Evolutionary conservation across 1,284 basidiomycete species (phyloP).

Genomic region (Amylostereum chailletii): DNA sequence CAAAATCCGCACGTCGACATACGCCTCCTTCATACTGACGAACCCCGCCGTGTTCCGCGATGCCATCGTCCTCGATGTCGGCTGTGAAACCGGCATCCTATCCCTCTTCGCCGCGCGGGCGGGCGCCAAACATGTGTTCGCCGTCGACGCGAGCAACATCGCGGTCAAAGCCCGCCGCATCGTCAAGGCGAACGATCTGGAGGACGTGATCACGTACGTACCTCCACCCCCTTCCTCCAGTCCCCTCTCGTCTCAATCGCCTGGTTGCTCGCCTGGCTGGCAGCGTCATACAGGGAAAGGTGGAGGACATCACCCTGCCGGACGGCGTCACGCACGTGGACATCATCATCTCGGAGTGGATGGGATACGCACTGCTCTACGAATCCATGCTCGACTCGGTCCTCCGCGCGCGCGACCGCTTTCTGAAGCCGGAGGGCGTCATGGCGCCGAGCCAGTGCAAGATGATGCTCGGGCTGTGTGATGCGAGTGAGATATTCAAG

Average conservation of each 20-base stretch:
- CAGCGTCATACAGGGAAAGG: constrained; percentile 79
- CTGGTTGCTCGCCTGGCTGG: too few species aligned
- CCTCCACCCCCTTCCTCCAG: background rate
- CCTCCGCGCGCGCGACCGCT: constrained; percentile 78
- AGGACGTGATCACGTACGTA: constrained; percentile 65
- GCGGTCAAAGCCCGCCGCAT: constrained; percentile 79
- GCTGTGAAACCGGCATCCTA: constrained; percentile 90
- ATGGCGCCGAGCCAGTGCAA: constrained; percentile 89
- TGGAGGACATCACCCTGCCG: constrained; percentile 76
- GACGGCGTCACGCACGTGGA: constrained; percentile 74
- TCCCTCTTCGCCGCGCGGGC: constrained; percentile 89
- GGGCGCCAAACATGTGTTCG: constrained; percentile 89
- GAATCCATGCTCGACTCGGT: constrained; percentile 98
- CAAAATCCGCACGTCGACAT: constrained; percentile 87
- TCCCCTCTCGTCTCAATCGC: too few species aligned
- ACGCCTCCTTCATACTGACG: constrained; percentile 86
- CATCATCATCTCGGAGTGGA: constrained; percentile 96
- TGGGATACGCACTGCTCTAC: constrained; percentile 91
- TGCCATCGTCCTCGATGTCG: constrained; percentile 89
- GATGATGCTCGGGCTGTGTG: constrained; percentile 79
- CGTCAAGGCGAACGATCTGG: constrained; percentile 73
- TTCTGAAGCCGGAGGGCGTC: constrained; percentile 61
- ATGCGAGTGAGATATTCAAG: constrained; percentile 66
- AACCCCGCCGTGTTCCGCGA: constrained; percentile 80
- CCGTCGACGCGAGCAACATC: constrained; percentile 88